Evolutionary conservation across 148 eudicot genomes (phyloP).

Genomic region (Fagopyrum esculentum): DNA sequence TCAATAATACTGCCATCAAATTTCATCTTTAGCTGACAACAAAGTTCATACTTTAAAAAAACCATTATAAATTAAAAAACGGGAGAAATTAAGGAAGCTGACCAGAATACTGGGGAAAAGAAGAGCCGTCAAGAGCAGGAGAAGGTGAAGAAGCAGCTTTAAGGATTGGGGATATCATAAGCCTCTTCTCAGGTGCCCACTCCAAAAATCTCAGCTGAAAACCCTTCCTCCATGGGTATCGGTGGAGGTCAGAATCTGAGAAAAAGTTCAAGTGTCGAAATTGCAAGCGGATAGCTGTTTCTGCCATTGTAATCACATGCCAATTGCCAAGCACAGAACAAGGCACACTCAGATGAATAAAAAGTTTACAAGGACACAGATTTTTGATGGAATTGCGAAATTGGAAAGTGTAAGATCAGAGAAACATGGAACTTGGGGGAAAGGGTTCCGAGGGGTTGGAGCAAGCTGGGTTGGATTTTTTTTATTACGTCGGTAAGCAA

Average conservation of each 20-base stretch:
- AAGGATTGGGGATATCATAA: constrained; percentile 6
- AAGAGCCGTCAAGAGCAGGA: constrained; percentile 34
- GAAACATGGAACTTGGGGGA: not conserved
- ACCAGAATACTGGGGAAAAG: constrained; percentile 43
- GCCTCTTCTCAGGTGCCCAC: not conserved
- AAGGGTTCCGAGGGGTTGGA: too few relatives aligned
- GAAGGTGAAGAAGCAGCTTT: constrained; percentile 41
- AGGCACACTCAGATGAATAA: not conserved
- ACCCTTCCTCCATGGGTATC: not conserved
- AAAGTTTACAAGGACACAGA: not conserved
- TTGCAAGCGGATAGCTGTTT: not conserved
- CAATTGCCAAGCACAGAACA: not conserved
- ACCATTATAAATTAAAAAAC: not conserved
- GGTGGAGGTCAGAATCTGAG: not conserved
- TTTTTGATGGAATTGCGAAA: not conserved
- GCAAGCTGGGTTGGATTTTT: too few relatives aligned
- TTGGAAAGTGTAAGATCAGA: not conserved
- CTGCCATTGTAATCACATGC: not conserved
- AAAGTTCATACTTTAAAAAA: not conserved
- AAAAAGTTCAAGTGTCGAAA: constrained; percentile 5
- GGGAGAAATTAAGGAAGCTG: not conserved
- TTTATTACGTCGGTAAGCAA: too few relatives aligned
- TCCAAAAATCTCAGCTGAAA: not conserved
- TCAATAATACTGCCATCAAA: not conserved
- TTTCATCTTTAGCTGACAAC: not conserved